These are phyloP conservation scores for Thalassiosira mediterranea DNA, from an alignment of 352 stramenopile species.

Conservation along the genomic window DNA sequence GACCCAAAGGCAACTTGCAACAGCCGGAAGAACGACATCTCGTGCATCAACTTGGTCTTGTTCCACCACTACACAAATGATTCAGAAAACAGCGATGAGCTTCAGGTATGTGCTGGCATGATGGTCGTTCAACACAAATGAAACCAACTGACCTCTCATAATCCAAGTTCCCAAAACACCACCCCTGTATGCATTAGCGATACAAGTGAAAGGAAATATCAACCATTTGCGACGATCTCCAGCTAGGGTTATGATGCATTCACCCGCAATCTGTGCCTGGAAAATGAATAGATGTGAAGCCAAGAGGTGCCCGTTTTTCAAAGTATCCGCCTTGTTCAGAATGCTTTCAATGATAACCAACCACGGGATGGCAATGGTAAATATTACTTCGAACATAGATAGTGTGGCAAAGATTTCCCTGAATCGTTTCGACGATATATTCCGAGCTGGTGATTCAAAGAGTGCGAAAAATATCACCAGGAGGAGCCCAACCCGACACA, in stretches of 20 bases:
- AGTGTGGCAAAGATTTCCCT: conserved; percentile 31
- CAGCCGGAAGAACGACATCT: conserved; percentile 37
- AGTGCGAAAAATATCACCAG: conserved; percentile 38
- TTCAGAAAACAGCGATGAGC: too few species aligned
- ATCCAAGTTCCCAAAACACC: conserved; percentile 37
- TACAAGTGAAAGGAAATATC: conserved; percentile 44
- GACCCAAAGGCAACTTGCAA: conserved; percentile 39
- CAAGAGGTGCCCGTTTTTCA: conserved; percentile 39
- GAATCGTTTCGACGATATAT: conserved; percentile 23
- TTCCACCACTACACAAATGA: too few species aligned
- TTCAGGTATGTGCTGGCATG: too few species aligned
- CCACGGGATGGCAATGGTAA: conserved; percentile 47
- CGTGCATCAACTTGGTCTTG: conserved; percentile 23
- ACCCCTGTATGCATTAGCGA: conserved; percentile 49
- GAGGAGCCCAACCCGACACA: conserved; percentile 23
- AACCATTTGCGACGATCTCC: conserved; percentile 35
- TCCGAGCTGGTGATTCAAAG: too few species aligned
- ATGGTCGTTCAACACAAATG: too few species aligned
- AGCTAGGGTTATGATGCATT: conserved; percentile 39
- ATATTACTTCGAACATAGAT: conserved; percentile 32
- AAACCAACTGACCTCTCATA: too few species aligned
- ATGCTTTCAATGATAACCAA: conserved; percentile 36
- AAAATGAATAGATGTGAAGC: conserved; percentile 53
- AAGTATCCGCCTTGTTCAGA: conserved; percentile 27
- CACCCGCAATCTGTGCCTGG: conserved; percentile 48